Base-by-base conservation (phyloP, 2,329 filamentous ascomycete species). In the Pseudogymnoascus sp. region DNA sequence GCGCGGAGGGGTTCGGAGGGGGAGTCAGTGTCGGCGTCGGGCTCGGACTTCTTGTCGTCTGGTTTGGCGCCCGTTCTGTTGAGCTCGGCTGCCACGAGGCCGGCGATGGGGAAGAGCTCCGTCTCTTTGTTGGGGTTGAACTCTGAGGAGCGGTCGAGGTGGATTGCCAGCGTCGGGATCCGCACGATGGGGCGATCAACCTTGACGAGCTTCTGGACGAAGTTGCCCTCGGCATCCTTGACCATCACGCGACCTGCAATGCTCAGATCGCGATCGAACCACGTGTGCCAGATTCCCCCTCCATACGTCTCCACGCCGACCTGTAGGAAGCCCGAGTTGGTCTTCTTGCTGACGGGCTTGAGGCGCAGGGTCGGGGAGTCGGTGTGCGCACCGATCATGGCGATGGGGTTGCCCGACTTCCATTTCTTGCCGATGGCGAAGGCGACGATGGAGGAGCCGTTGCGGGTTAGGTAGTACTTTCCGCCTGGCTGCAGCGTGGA, bases 91-190 rank as follows among this genome's bases (percentile, higher is more conserved):
- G 89, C 86, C 1, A 91, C 89, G 62, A 99, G 81, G 5, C 95
- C 95, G 21, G 89, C 87, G 72, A 99, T 97, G 4, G 95, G 95
- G 72, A 96, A 96, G 24, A 99, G 79, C 75, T 99, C 93, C 24
- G 88, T 91, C 80, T 99, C 95, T 80, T 97, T 97, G 81, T 97
- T 99, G 73, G 96, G 96, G 63, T 91, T 82, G 72, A 99, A 99
- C 66, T 82, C 90, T 70, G 89, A 83, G 70, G 90, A 86, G 63
- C 93, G 88, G 72, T 97, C 89, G 64, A 99, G 85, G 76, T 99
- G 95, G 68, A 97, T 96, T 35, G 95, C 95, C 67, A 99, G 81
- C 3, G 92, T 96, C 1, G 95, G 95, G 65, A 99, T 93, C 61
- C 95, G 86, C 68, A 97, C 82, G 69, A 99, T 89, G 14, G 95